Evolutionary conservation across 768 basidiomycete genomes (phyloP).

Genomic region (Tephrocybe sp.): DNA sequence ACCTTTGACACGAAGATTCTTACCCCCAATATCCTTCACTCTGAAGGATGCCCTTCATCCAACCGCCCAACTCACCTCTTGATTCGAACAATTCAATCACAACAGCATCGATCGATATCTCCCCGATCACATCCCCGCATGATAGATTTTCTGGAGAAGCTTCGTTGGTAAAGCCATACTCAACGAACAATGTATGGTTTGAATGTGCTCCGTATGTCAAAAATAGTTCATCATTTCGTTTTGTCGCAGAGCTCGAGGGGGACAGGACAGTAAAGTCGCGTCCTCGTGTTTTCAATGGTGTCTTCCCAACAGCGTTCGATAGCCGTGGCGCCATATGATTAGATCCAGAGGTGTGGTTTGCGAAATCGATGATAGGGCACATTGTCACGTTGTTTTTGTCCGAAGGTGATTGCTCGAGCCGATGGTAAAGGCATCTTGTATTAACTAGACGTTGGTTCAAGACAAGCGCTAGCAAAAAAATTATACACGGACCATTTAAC

Average conservation of each 20-base stretch:
- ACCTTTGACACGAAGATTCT: constrained; percentile 11
- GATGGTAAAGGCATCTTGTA: constrained; percentile 85
- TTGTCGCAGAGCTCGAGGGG: constrained; percentile 39
- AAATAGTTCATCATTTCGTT: constrained; percentile 63
- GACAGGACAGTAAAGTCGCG: constrained; percentile 55
- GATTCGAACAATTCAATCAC: constrained; percentile 51
- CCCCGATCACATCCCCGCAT: constrained; percentile 38
- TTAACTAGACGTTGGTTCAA: constrained; percentile 58
- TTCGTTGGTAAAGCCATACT: constrained; percentile 83
- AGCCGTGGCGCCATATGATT: constrained; percentile 44
- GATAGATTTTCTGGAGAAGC: constrained; percentile 25
- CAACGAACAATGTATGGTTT: constrained; percentile 76
- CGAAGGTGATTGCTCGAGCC: constrained; percentile 44
- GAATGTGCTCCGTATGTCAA: constrained; percentile 81
- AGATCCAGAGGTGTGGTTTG: constrained; percentile 63
- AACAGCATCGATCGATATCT: constrained; percentile 62
- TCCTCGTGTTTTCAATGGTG: constrained; percentile 32
- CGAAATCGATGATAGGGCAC: constrained; percentile 89
- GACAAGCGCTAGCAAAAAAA: constrained; percentile 5
- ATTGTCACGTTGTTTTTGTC: constrained; percentile 81
- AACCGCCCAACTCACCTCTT: constrained; percentile 35
- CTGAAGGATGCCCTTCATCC: constrained; percentile 55
- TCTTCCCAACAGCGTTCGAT: constrained; percentile 35
- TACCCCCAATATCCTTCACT: constrained; percentile 86
- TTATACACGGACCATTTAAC: constrained; percentile 69